Conservation (phyloP, 129 eudicot genomes). For the Arctium minus region DNA sequence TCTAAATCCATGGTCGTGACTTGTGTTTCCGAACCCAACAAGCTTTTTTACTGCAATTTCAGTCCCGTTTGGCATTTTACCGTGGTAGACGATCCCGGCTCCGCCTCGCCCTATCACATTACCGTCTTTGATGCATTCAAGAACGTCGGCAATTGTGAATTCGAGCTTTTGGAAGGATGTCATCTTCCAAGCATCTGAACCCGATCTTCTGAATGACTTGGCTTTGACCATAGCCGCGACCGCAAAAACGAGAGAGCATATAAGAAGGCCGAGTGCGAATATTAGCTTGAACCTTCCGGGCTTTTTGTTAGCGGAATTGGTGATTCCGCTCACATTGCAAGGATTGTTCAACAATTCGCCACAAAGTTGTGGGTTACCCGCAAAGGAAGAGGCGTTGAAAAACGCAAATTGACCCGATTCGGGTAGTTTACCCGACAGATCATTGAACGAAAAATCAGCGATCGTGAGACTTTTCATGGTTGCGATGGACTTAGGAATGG, state of each 20-base stretch:
- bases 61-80: constrained; percentile 74
- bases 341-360: constrained; percentile 61
- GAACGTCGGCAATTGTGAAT: constrained; percentile 60
- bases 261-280: constrained; percentile 57
- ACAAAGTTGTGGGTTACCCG: constrained; percentile 87
- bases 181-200: constrained; percentile 67
- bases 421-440: constrained; percentile 79
- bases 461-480: constrained; percentile 80
- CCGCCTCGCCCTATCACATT: constrained; percentile 92
- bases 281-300: constrained; percentile 52
- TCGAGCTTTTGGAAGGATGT: constrained; percentile 78
- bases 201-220: constrained; percentile 51
- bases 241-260: constrained; percentile 69
- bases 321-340: constrained; percentile 38
- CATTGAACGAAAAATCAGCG: constrained; percentile 83
- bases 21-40: constrained; percentile 46
- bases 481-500: constrained; percentile 69
- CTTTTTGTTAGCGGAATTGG: constrained; percentile 28
- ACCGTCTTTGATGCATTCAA: constrained; percentile 86
- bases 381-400: constrained; percentile 80
- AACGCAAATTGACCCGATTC: constrained; percentile 69
- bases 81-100: constrained; percentile 91
- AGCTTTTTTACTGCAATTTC: constrained; percentile 92
- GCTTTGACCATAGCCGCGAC: constrained; percentile 71
- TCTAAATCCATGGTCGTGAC: constrained; percentile 76